Conservation (phyloP, 2,329 filamentous ascomycete genomes). For the Emmonsiellopsis sp. region DNA sequence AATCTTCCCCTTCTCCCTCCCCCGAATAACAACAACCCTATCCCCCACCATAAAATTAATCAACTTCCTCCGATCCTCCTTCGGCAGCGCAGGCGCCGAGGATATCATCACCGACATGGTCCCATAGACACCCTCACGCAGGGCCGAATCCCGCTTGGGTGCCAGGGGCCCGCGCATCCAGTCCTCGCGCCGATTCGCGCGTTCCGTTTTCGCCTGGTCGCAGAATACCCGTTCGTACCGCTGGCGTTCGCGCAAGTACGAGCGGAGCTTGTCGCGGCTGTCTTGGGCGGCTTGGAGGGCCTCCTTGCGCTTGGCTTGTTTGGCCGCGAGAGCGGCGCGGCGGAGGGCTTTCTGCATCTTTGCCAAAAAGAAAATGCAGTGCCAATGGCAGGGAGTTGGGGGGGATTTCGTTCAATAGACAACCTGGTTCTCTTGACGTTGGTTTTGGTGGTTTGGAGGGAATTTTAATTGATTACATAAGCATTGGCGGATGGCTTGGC, state of each 20-base stretch:
- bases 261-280: slow-evolving; percentile 29
- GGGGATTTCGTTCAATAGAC: background rate
- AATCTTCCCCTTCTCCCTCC: slow-evolving; percentile 75
- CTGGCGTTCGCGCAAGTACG: slow-evolving; percentile 20
- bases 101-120: slow-evolving; percentile 36
- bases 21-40: slow-evolving; percentile 71
- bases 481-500: background rate
- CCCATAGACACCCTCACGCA: slow-evolving; percentile 50
- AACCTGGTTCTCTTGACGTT: background rate
- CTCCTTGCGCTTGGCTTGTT: slow-evolving; percentile 45
- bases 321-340: slow-evolving; percentile 57
- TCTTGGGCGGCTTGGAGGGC: slow-evolving; percentile 36
- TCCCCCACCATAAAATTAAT: slow-evolving; percentile 61
- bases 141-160: slow-evolving; percentile 64
- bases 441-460: background rate
- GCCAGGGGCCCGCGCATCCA: slow-evolving; percentile 71
- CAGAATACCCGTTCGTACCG: slow-evolving; percentile 25
- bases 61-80: slow-evolving; percentile 34
- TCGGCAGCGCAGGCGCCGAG: slow-evolving; percentile 31
- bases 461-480: slow-evolving; percentile 1
- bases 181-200: slow-evolving; percentile 58
- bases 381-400: slow-evolving; percentile 11
- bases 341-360: slow-evolving; percentile 63
- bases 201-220: slow-evolving; percentile 39
- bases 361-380: slow-evolving; percentile 16